phyloP scores from a whole-genome alignment of 352 stramenopile genomes.

The Pythium monospermum region DNA sequence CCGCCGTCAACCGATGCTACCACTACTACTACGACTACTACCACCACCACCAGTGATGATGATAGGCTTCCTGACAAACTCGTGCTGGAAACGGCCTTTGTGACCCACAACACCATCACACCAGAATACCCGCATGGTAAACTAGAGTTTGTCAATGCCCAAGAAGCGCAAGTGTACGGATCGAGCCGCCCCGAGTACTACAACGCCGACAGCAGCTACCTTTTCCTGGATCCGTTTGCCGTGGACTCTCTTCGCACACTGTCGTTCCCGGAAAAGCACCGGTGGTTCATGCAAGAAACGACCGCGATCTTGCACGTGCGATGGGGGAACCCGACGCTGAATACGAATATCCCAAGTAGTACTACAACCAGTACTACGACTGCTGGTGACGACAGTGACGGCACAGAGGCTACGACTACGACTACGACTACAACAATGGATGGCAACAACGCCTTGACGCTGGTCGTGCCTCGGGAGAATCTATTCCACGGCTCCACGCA shows the following conservation, averaged over 20 bases:
- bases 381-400: too few relatives aligned
- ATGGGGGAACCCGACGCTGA: slow-evolving; percentile 25
- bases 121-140: slow-evolving; percentile 19
- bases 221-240: slow-evolving; percentile 23
- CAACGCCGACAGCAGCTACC: slow-evolving; percentile 11
- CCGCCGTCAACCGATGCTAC: background rate
- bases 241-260: slow-evolving; percentile 32
- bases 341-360: background rate
- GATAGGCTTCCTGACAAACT: slow-evolving; percentile 21
- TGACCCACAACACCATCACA: slow-evolving; percentile 24
- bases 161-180: slow-evolving; percentile 30
- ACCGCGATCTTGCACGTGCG: slow-evolving; percentile 34
- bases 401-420: background rate
- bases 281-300: slow-evolving; percentile 53
- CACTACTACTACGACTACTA: background rate
- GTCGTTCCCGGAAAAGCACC: slow-evolving; percentile 49
- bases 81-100: slow-evolving; percentile 33
- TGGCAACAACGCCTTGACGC: slow-evolving; percentile 12
- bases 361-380: too few relatives aligned
- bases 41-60: too few relatives aligned
- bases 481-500: slow-evolving; percentile 31
- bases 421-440: too few relatives aligned
- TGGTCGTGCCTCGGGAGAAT: slow-evolving; percentile 34
- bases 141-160: slow-evolving; percentile 23
- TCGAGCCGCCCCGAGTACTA: slow-evolving; percentile 14